phyloP scores from a whole-genome alignment of 179 eudicot genomes.

The Amaranthus tricolor region DNA sequence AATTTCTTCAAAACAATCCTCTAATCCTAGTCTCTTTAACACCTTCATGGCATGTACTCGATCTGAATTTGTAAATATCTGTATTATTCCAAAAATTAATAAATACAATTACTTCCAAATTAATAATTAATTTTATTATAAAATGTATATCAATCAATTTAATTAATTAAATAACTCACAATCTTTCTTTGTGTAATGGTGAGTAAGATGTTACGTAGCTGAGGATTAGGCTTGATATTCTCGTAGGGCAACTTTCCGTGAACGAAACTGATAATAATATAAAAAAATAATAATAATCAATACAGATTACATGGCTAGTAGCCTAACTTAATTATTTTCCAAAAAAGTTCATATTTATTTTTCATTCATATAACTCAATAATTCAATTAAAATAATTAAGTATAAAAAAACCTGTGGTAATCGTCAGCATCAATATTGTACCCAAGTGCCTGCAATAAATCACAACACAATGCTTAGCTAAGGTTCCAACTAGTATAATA shows the following conservation, averaged over 20 bases:
- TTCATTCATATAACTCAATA: too few relatives aligned
- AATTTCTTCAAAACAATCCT: slow-evolving; percentile 75
- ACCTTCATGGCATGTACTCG: slow-evolving; percentile 61
- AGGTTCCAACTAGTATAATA: neutral
- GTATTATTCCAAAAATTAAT: neutral
- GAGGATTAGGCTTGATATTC: slow-evolving; percentile 64
- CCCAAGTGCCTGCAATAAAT: slow-evolving; percentile 67
- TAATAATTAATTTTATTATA: neutral
- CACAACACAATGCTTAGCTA: neutral
- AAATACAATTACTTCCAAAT: neutral
- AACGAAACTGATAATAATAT: slow-evolving; percentile 50
- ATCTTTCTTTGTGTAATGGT: slow-evolving; percentile 73
- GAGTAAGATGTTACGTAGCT: slow-evolving; percentile 56
- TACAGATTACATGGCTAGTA: too few relatives aligned
- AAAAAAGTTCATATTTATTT: too few relatives aligned
- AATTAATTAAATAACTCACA: slow-evolving; percentile 31
- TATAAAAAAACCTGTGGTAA: slow-evolving; percentile 62
- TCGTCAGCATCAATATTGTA: slow-evolving; percentile 73
- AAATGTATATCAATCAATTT: too few relatives aligned
- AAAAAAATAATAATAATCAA: neutral
- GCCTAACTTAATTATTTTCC: too few relatives aligned
- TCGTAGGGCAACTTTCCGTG: slow-evolving; percentile 93
- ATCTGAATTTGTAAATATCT: slow-evolving; percentile 92
- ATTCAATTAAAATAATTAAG: too few relatives aligned
- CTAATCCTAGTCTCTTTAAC: slow-evolving; percentile 57